Percentiles rank a stretch among this genome's conserved stretches.
Conservation (phyloP, 2,329 filamentous ascomycete genomes). For the Fusarium continuum region DNA sequence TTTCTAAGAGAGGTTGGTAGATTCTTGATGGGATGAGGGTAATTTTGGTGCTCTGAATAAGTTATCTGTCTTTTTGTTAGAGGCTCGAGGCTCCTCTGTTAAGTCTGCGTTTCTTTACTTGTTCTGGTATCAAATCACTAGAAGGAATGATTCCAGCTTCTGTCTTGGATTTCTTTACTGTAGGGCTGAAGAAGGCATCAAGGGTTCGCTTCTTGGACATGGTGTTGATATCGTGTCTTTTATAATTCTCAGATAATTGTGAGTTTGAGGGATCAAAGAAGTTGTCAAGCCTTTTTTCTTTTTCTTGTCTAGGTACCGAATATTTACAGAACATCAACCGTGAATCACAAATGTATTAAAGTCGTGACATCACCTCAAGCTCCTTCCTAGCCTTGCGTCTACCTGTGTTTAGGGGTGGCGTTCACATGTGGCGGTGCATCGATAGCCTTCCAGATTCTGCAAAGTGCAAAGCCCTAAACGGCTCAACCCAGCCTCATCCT, state of each 20-base stretch:
- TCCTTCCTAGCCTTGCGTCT: conserved; percentile 20
- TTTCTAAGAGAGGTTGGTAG: conserved; percentile 52
- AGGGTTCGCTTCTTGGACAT: conserved; percentile 63
- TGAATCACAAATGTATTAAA: conserved; percentile 8
- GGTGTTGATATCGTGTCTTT: not conserved
- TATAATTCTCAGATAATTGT: not conserved
- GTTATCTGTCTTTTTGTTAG: conserved; percentile 32
- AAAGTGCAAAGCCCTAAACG: conserved; percentile 41
- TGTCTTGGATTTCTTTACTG: conserved; percentile 40
- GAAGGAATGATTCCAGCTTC: not conserved
- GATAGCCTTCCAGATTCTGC: not conserved
- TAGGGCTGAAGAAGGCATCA: conserved; percentile 69
- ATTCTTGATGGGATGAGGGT: conserved; percentile 61
- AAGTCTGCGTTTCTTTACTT: not conserved
- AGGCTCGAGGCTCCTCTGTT: not conserved
- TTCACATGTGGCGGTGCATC: conserved; percentile 31
- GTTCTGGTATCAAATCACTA: conserved; percentile 4
- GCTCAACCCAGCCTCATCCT: conserved; percentile 42
- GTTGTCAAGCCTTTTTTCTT: not conserved
- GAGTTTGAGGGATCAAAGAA: too few relatives aligned
- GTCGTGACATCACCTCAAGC: conserved; percentile 38
- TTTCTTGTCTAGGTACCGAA: too few relatives aligned
- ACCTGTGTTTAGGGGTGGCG: conserved; percentile 41
- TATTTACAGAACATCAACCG: not conserved
- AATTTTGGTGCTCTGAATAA: conserved; percentile 55